Evolutionary conservation across 768 basidiomycete species (phyloP).

Genomic region (Pulveroboletus sp.): DNA sequence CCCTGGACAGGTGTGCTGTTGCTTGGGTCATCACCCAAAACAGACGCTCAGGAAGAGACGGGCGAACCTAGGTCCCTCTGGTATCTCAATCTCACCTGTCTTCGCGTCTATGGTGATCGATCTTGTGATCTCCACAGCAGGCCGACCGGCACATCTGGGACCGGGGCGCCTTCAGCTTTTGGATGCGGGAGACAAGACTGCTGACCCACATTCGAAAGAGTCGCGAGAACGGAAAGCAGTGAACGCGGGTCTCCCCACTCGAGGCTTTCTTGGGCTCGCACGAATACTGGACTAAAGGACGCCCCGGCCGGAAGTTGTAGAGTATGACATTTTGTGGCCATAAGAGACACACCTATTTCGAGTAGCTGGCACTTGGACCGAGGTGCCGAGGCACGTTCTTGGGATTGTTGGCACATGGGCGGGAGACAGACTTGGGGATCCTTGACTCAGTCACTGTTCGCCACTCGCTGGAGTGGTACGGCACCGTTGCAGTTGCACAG

Average conservation of each 20-base stretch:
- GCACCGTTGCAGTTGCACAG: not conserved
- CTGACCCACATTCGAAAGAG: slow-evolving; percentile 63
- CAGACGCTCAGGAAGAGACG: slow-evolving; percentile 2
- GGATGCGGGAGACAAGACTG: not conserved
- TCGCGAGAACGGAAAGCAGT: slow-evolving; percentile 72
- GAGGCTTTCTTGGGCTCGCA: slow-evolving; percentile 43
- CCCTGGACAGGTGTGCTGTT: slow-evolving; percentile 30
- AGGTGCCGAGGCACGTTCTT: not conserved
- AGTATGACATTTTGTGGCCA: not conserved
- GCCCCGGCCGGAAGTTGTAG: not conserved
- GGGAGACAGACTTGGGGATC: not conserved
- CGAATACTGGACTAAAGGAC: slow-evolving; percentile 49
- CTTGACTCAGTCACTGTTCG: not conserved
- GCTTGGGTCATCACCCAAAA: slow-evolving; percentile 10
- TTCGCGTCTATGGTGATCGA: slow-evolving; percentile 43
- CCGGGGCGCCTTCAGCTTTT: slow-evolving; percentile 4
- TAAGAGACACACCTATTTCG: slow-evolving; percentile 44
- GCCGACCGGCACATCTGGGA: slow-evolving; percentile 56
- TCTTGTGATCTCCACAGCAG: slow-evolving; percentile 69
- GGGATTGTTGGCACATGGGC: slow-evolving; percentile 3
- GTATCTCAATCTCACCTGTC: slow-evolving; percentile 50
- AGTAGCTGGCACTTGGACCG: slow-evolving; percentile 50
- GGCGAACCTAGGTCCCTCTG: slow-evolving; percentile 39
- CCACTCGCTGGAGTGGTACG: not conserved
- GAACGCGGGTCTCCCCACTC: slow-evolving; percentile 30